Conservation (phyloP, 1,139 yeast genomes). For the Insectozyma bohioensis region DNA sequence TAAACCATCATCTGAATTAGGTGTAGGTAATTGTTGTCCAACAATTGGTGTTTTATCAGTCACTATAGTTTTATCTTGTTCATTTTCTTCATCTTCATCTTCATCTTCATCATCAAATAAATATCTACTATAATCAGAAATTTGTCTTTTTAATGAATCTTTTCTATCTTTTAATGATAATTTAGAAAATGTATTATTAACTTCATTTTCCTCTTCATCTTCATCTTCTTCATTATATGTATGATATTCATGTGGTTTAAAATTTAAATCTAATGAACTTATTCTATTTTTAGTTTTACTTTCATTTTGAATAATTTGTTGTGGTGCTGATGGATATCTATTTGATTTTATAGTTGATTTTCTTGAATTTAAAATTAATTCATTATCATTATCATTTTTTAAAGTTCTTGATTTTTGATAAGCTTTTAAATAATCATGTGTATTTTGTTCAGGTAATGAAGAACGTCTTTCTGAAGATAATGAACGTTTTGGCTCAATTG, state of each 20-base stretch:
- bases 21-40: conserved; percentile 18
- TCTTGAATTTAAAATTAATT: conserved; percentile 31
- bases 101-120: conserved; percentile 29
- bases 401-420: conserved; percentile 13
- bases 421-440: conserved; percentile 13
- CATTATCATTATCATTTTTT: conserved; percentile 16
- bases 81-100: conserved; percentile 12
- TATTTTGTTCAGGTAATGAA: not conserved
- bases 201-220: conserved; percentile 10
- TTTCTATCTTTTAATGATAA: conserved; percentile 3
- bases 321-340: conserved; percentile 40
- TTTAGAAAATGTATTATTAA: conserved; percentile 1
- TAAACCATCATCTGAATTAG: conserved; percentile 12
- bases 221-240: conserved; percentile 14
- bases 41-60: conserved; percentile 4
- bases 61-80: conserved; percentile 6
- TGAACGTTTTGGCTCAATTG: not conserved
- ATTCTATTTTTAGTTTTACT: conserved; percentile 18
- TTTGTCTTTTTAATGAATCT: conserved; percentile 23
- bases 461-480: not conserved
- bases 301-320: conserved; percentile 2
- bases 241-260: conserved; percentile 21
- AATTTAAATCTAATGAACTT: conserved; percentile 27
- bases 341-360: conserved; percentile 35
- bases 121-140: conserved; percentile 36